Conservation (phyloP, 108 stramenopile genomes). For the Stephanodiscus minutulus region DNA sequence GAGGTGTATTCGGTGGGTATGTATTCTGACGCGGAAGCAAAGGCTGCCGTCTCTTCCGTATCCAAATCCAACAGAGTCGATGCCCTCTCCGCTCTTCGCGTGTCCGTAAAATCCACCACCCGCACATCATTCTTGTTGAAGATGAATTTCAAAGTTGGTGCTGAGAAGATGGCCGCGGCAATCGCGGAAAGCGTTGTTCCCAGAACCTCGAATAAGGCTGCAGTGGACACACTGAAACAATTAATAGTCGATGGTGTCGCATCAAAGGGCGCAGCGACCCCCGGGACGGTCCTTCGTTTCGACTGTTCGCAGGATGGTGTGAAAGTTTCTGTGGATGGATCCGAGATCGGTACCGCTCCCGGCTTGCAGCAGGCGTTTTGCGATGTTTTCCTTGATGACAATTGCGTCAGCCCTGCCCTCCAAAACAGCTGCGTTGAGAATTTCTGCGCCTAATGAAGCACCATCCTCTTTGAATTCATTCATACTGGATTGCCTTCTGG, state of each 20-base stretch:
- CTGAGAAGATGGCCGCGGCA: conserved; percentile 84
- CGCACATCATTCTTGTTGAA: conserved; percentile 66
- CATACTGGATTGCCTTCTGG: neutral
- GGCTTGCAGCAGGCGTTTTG: conserved; percentile 73
- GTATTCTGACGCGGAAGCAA: conserved; percentile 65
- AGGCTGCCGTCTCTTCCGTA: conserved; percentile 48
- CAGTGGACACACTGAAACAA: conserved; percentile 67
- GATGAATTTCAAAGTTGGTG: conserved; percentile 88
- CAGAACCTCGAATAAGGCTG: conserved; percentile 51
- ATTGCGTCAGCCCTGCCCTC: conserved; percentile 70
- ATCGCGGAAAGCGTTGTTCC: conserved; percentile 83
- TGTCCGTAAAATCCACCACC: conserved; percentile 50
- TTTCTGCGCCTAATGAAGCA: conserved; percentile 39
- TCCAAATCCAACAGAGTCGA: conserved; percentile 52
- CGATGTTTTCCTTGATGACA: conserved; percentile 85
- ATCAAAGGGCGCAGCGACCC: conserved; percentile 63
- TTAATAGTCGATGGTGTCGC: conserved; percentile 72
- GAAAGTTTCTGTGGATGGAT: conserved; percentile 75
- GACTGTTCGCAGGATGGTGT: conserved; percentile 65
- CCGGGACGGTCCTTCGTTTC: conserved; percentile 78
- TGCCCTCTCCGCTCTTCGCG: conserved; percentile 58
- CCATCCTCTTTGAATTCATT: neutral
- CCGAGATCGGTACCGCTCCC: conserved; percentile 59
- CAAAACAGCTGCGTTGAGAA: conserved; percentile 65
- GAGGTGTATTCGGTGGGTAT: conserved; percentile 79